Evolutionary conservation across 2,329 filamentous ascomycete genomes (phyloP).

Genomic region (Simplicillium aogashimaense): DNA sequence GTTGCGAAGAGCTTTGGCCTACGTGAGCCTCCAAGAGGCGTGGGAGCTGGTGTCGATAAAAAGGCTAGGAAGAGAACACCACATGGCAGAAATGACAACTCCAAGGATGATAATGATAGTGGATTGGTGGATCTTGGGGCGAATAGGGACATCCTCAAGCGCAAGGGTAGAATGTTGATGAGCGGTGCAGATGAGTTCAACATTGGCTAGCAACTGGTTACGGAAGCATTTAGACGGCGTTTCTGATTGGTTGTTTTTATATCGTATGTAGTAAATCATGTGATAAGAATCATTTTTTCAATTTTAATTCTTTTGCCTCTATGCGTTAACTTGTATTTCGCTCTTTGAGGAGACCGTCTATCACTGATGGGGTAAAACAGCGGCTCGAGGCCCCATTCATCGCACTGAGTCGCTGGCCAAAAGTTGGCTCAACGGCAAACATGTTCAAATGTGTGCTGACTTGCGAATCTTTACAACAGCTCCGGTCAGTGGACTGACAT

Average conservation of each 20-base stretch:
- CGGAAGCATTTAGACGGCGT: no score
- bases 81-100: constrained; percentile 4
- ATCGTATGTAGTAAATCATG: no score
- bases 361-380: background rate
- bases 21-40: constrained; percentile 77
- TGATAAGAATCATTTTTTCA: no score
- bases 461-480: background rate
- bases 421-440: background rate
- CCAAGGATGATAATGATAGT: constrained; percentile 26
- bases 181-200: constrained; percentile 59
- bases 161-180: constrained; percentile 55
- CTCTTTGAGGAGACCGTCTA: no score
- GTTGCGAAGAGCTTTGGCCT: constrained; percentile 88
- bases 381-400: background rate
- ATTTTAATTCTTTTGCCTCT: no score
- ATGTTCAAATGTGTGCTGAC: background rate
- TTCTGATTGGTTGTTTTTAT: no score
- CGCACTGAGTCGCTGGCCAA: background rate
- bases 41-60: constrained; percentile 49
- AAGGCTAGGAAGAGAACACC: constrained; percentile 20
- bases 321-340: no score
- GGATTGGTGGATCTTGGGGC: constrained; percentile 21
- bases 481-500: background rate
- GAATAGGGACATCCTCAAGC: constrained; percentile 38
- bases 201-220: constrained; percentile 37